A percentile compares a stretch with the other conserved stretches of the same genome.
Evolutionary conservation across 2,329 filamentous ascomycete genomes (phyloP).

Genomic region (Corinectria fuckeliana): DNA sequence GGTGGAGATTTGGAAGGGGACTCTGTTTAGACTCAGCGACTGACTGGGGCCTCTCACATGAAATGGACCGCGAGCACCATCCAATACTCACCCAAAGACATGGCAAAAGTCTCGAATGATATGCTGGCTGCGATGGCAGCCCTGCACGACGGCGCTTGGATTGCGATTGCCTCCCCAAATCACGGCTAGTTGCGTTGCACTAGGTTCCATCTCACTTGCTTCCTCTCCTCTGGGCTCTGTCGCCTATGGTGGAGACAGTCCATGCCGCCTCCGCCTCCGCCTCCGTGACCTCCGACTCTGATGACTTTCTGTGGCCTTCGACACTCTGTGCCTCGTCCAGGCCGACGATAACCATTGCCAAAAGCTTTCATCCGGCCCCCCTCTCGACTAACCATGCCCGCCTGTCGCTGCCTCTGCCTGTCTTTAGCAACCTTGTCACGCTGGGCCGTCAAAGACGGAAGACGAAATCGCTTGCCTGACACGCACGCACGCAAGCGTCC

Average conservation of each 20-base stretch:
- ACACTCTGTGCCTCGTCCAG: slow-evolving; percentile 6
- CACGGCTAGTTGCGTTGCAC: slow-evolving; percentile 26
- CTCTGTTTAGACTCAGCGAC: slow-evolving; percentile 13
- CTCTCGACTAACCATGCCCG: slow-evolving; percentile 22
- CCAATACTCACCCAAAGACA: slow-evolving; percentile 24
- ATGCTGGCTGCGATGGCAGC: slow-evolving; percentile 12
- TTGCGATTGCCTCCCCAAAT: slow-evolving; percentile 11
- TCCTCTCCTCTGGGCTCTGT: slow-evolving; percentile 6
- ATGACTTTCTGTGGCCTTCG: slow-evolving; percentile 16
- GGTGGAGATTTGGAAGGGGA: slow-evolving; percentile 20
- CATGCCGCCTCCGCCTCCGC: slow-evolving; percentile 23
- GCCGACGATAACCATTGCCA: slow-evolving; percentile 32
- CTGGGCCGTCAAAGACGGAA: slow-evolving; percentile 16
- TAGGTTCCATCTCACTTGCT: slow-evolving; percentile 24
- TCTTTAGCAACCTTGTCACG: slow-evolving; percentile 15
- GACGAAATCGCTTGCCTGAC: slow-evolving; percentile 21
- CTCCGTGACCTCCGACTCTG: slow-evolving; percentile 10
- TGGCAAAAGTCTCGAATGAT: slow-evolving; percentile 14
- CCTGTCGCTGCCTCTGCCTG: slow-evolving; percentile 19
- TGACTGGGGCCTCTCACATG: slow-evolving; percentile 19
- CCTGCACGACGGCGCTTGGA: slow-evolving; percentile 14
- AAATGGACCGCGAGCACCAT: slow-evolving; percentile 25
- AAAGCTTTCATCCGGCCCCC: slow-evolving; percentile 23
- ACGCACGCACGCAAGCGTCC: slow-evolving; percentile 15
- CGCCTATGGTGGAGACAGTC: slow-evolving; percentile 16